Conservation (phyloP, 768 basidiomycete genomes). For the Lentinula raphanica region DNA sequence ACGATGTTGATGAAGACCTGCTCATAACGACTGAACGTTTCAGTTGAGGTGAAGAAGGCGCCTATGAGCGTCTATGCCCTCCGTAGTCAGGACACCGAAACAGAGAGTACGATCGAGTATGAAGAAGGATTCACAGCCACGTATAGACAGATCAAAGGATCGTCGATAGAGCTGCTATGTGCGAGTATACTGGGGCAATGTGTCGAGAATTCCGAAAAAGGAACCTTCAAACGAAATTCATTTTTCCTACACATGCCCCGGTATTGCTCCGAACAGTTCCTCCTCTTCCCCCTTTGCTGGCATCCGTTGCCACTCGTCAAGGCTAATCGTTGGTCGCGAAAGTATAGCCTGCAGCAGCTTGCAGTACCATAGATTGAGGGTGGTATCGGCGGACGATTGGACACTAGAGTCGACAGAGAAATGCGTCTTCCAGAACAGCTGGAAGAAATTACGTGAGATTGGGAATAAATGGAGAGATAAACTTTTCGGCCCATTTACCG, state of each 20-base stretch:
- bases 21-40: neutral
- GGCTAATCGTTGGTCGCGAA: slow-evolving; percentile 14
- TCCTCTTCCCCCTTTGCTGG: neutral
- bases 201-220: slow-evolving; percentile 27
- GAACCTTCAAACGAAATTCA: slow-evolving; percentile 26
- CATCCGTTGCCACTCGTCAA: neutral
- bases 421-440: slow-evolving; percentile 14
- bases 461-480: slow-evolving; percentile 12
- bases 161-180: neutral
- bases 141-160: slow-evolving; percentile 7
- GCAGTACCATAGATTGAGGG: slow-evolving; percentile 22
- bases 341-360: no score
- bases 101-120: slow-evolving; percentile 6
- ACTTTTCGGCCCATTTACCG: slow-evolving; percentile 31
- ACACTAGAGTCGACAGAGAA: slow-evolving; percentile 10
- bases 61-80: neutral
- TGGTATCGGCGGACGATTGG: slow-evolving; percentile 19
- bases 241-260: slow-evolving; percentile 16
- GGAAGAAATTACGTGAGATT: slow-evolving; percentile 15
- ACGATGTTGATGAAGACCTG: neutral
- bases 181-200: no score
- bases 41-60: no score
- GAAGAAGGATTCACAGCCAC: slow-evolving; percentile 18
- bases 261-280: neutral
- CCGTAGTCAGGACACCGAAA: neutral